Percentiles rank a stretch among this genome's conserved stretches.
These are phyloP conservation scores for Acorus gramineus DNA, from an alignment of 106 monocot genomes.

Conservation along the genomic window DNA sequence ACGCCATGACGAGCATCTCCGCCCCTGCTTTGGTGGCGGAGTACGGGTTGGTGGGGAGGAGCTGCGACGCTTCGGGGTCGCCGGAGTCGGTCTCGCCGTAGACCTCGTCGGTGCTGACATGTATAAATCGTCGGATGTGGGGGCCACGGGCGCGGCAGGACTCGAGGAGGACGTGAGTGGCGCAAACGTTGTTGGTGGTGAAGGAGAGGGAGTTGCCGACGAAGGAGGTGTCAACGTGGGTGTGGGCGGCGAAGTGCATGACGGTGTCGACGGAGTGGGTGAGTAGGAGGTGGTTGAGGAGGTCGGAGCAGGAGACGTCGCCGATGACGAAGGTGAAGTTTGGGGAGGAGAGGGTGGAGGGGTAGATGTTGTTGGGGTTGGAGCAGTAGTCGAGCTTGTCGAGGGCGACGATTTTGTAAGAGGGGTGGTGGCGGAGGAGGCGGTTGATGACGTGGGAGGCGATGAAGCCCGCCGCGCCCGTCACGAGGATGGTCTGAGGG, in stretches of 20 bases:
- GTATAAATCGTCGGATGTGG: conserved; percentile 2
- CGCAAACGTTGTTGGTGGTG: conserved; percentile 24
- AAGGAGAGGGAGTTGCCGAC: conserved; percentile 31
- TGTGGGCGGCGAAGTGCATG: conserved; percentile 25
- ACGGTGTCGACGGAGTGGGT: conserved; percentile 28
- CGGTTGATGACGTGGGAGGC: background rate
- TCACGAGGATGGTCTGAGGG: conserved; percentile 14
- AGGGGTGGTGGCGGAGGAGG: conserved; percentile 6
- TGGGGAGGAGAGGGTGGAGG: conserved; percentile 4
- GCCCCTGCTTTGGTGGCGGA: conserved; percentile 3
- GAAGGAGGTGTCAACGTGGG: background rate
- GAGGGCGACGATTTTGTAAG: conserved; percentile 5
- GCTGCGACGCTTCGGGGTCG: background rate
- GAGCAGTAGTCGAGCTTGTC: conserved; percentile 13
- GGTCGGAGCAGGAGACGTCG: conserved; percentile 1
- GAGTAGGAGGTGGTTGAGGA: conserved; percentile 27
- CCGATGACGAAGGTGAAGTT: conserved; percentile 9
- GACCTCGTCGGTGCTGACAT: conserved; percentile 4
- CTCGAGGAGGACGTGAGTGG: conserved; percentile 8
- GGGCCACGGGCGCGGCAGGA: conserved; percentile 1
- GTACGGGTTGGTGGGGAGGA: conserved; percentile 1
- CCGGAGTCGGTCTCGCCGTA: background rate
- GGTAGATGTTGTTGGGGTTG: conserved; percentile 12
- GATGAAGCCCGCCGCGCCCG: conserved; percentile 1
- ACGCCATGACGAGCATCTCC: conserved; percentile 2